Evolutionary conservation across 1,284 basidiomycete genomes (phyloP), one percentile per base, ranked within the genome.

Genomic region (Stereum hirsutum): DNA sequence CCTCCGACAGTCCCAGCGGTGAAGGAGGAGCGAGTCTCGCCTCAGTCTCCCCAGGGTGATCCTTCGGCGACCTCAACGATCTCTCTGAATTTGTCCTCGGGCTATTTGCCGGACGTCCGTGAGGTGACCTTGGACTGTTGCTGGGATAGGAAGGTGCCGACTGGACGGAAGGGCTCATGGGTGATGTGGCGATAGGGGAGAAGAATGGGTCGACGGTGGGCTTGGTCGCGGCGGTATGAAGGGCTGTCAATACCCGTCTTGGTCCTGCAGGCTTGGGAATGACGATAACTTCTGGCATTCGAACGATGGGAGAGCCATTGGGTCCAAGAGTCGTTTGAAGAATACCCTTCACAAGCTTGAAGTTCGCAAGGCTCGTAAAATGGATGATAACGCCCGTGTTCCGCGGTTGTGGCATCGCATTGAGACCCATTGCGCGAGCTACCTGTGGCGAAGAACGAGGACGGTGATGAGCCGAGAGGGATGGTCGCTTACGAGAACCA

Each of bases 251-350:
- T 52, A 96, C 82, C 7, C 93, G 78, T 27, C 93, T 78, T 1
- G 93, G 93, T 3, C 94, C 94, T 7, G 89, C 91, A 5, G 93
- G 93, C 62, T 97, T 97, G 4, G 91, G 93, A 23, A 97, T 84
- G 50, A 97, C 89, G 69, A 96, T 87, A 23, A 95, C 78, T 53
- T 97, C 93, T 0, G 92, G 84, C 3, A 75, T 19, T 49, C 54
- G 49, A 45, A 63, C 52, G 49, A 66, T 45, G 42, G 65, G 55
- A 39, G 61, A 57, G 49, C 66, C 49, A 49, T 67, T 74, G 17
- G 68, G 66, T 35, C 61, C 60, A 37, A 89, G 66, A 19, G 83
- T 68, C 19, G 75, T 78, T 49, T 91, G 81, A 20, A 97, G 70
- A n/a, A 82, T 68, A 51, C 95, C 91, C 53, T 88, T 89, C 41